phyloP scores from a whole-genome alignment of 768 basidiomycete species.

The Cyclocybe cylindracea region DNA sequence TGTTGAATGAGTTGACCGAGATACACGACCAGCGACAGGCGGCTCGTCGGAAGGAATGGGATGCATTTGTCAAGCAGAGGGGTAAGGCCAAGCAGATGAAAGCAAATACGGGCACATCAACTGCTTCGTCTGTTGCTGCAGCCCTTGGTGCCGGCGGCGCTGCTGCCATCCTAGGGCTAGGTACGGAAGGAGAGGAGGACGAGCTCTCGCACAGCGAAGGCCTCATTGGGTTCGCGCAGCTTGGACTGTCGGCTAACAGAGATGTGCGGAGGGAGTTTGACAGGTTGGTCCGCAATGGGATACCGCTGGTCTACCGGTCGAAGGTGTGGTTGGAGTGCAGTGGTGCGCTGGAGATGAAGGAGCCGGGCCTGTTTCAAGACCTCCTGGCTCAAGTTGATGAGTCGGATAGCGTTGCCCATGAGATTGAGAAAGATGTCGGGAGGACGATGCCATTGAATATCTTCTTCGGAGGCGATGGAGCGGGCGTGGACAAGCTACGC shows the following conservation, averaged over 20 bases:
- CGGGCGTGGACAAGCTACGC: slow-evolving; percentile 88
- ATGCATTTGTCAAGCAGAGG: slow-evolving; percentile 77
- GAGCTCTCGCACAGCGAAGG: slow-evolving; percentile 83
- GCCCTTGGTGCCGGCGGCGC: slow-evolving; percentile 40
- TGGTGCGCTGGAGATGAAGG: slow-evolving; percentile 87
- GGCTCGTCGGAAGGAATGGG: slow-evolving; percentile 79
- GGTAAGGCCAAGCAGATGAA: slow-evolving; percentile 45
- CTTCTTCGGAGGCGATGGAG: slow-evolving; percentile 97
- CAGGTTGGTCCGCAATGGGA: slow-evolving; percentile 77
- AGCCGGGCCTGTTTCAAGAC: slow-evolving; percentile 89
- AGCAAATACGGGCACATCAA: slow-evolving; percentile 16
- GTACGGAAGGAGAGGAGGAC: slow-evolving; percentile 63
- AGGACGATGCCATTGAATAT: slow-evolving; percentile 92
- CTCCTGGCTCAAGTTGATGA: slow-evolving; percentile 58
- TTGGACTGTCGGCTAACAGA: slow-evolving; percentile 75
- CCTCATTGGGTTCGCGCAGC: slow-evolving; percentile 87
- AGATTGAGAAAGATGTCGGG: slow-evolving; percentile 97
- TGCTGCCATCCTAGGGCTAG: slow-evolving; percentile 69
- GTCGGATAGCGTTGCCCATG: slow-evolving; percentile 53
- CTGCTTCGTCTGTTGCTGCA: slow-evolving; percentile 24
- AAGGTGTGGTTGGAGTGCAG: slow-evolving; percentile 95
- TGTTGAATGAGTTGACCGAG: slow-evolving; percentile 75
- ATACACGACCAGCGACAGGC: slow-evolving; percentile 83
- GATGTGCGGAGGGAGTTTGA: slow-evolving; percentile 83
- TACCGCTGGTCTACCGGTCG: slow-evolving; percentile 84